Conservation (phyloP, 306 rosid species). For the Morella rubra region DNA sequence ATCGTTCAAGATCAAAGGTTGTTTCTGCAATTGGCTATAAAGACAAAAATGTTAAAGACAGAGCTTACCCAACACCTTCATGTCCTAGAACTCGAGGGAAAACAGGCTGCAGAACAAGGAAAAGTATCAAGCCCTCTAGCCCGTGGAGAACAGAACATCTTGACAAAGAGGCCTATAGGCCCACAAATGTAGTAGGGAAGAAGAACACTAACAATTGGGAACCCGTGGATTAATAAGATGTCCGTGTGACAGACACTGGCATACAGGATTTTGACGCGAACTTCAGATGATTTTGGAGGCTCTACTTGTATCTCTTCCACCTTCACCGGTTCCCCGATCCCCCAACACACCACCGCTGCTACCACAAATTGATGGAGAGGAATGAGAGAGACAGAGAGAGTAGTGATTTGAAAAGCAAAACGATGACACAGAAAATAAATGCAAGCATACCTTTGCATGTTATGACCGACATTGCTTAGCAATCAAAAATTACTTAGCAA, state of each 20-base stretch:
- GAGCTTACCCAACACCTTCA: conserved; percentile 60
- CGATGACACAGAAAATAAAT: not conserved
- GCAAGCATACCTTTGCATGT: not conserved
- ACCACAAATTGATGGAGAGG: not conserved
- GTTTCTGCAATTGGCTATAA: too few relatives aligned
- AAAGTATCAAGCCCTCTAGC: not conserved
- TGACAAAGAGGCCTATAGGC: too few relatives aligned
- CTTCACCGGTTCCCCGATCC: conserved; percentile 35
- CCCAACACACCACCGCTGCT: conserved; percentile 63
- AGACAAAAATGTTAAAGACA: not conserved
- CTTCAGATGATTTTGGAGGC: conserved; percentile 52
- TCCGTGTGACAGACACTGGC: conserved; percentile 64
- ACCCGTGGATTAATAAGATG: conserved; percentile 33
- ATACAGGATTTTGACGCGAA: conserved; percentile 51
- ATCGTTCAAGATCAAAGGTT: too few relatives aligned
- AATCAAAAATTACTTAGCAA: too few relatives aligned
- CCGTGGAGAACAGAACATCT: not conserved
- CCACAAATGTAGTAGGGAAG: not conserved
- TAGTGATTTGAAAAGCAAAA: not conserved
- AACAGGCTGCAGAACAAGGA: conserved; percentile 27
- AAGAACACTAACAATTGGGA: conserved; percentile 27
- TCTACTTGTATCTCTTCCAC: conserved; percentile 61
- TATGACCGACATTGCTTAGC: not conserved
- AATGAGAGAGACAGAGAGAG: not conserved
- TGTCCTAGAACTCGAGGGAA: conserved; percentile 60